phyloP scores from a whole-genome alignment of 768 basidiomycete species.

The Suillus discolor region DNA sequence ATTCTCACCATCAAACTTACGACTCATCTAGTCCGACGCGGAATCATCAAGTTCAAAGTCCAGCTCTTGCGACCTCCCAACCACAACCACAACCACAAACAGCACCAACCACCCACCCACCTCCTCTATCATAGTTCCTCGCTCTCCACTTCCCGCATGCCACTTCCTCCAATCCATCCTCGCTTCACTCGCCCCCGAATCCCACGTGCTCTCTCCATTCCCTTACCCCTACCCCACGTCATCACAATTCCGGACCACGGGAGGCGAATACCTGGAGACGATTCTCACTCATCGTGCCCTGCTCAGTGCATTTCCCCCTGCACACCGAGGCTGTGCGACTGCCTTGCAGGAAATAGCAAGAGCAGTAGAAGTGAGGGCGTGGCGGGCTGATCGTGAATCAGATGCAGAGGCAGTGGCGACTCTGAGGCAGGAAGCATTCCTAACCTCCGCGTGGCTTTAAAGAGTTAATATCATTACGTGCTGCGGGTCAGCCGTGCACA shows the following conservation, averaged over 20 bases:
- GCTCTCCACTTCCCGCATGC: slow-evolving; percentile 49
- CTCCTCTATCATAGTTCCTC: slow-evolving; percentile 16
- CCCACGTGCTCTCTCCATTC: slow-evolving; percentile 34
- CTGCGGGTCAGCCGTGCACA: background rate
- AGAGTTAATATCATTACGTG: background rate
- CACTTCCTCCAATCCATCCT: slow-evolving; percentile 63
- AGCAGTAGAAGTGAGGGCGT: slow-evolving; percentile 61
- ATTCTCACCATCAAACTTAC: background rate
- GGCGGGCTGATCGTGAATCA: slow-evolving; percentile 71
- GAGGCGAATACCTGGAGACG: slow-evolving; percentile 76
- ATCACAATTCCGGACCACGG: slow-evolving; percentile 51
- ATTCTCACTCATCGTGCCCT: slow-evolving; percentile 80
- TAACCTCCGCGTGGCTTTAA: slow-evolving; percentile 38
- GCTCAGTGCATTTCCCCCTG: slow-evolving; percentile 59
- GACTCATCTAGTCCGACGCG: slow-evolving; percentile 43
- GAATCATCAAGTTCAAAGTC: slow-evolving; percentile 47
- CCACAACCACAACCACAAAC: slow-evolving; percentile 10
- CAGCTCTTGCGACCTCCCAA: slow-evolving; percentile 35
- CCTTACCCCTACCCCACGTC: slow-evolving; percentile 35
- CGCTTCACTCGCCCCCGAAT: slow-evolving; percentile 50
- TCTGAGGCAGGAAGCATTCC: slow-evolving; percentile 70
- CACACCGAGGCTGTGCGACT: slow-evolving; percentile 63
- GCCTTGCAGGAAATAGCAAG: slow-evolving; percentile 68
- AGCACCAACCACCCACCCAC: slow-evolving; percentile 19
- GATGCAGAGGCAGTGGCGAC: slow-evolving; percentile 71